phyloP scores from a whole-genome alignment of 208 protist species.

The Porcisia deanei region DNA sequence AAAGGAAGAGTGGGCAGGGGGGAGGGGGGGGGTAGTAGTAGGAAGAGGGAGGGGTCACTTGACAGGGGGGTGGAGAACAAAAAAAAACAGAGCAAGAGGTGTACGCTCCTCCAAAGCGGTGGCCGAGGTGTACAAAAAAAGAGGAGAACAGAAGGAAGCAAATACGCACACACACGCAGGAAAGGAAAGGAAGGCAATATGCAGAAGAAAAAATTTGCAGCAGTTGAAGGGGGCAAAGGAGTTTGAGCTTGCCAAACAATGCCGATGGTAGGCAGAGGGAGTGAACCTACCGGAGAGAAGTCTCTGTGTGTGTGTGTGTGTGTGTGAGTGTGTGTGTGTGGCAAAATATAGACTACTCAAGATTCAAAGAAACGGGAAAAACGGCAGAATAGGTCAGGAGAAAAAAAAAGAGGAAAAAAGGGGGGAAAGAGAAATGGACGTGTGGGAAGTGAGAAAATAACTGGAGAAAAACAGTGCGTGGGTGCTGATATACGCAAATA shows the following conservation, averaged over 20 bases:
- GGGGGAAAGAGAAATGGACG: constrained; percentile 5
- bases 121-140: not conserved
- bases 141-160: not conserved
- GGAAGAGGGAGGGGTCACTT: too few relatives aligned
- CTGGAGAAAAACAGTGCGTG: not conserved
- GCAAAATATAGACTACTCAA: not conserved
- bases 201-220: not conserved
- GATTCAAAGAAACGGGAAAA: not conserved
- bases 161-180: not conserved
- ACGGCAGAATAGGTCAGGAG: too few relatives aligned
- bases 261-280: not conserved
- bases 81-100: constrained; percentile 1
- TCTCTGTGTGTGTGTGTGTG: too few relatives aligned
- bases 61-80: too few relatives aligned
- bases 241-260: not conserved
- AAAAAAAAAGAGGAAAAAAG: not conserved
- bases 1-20: too few relatives aligned
- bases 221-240: not conserved
- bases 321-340: not conserved
- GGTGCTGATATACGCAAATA: not conserved
- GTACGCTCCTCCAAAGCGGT: not conserved
- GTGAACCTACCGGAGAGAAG: not conserved
- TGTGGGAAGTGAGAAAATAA: not conserved
- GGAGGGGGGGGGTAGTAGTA: too few relatives aligned
- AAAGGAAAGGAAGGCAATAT: not conserved